phyloP scores from a whole-genome alignment of 192 early-diverging fungal genomes.

The Gigaspora rosea region DNA sequence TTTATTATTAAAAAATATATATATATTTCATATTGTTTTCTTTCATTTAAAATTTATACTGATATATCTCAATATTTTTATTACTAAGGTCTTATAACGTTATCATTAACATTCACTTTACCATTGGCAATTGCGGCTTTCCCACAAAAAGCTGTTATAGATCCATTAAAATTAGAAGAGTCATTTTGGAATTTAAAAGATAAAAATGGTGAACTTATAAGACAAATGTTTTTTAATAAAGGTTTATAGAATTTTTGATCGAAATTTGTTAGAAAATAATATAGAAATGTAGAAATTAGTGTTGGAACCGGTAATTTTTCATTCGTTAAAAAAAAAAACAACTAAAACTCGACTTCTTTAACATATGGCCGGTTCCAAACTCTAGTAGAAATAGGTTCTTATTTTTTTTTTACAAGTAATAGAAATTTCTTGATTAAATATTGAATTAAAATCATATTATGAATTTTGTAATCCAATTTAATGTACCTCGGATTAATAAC shows the following conservation, averaged over 20 bases:
- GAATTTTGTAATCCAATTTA: no score
- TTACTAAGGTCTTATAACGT: slow-evolving; percentile 55
- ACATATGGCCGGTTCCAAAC: no score
- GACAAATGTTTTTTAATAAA: slow-evolving; percentile 74
- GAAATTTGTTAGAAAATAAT: not conserved
- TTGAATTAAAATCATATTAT: no score
- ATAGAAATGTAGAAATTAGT: no score
- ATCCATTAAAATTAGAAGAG: slow-evolving; percentile 62
- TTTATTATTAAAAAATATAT: not conserved
- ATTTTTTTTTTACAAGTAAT: no score
- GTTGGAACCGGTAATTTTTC: no score
- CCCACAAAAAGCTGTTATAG: slow-evolving; percentile 68
- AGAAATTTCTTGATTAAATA: no score
- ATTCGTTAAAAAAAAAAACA: no score
- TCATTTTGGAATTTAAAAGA: slow-evolving; percentile 62
- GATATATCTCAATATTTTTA: not conserved
- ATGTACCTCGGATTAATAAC: no score
- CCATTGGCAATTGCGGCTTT: slow-evolving; percentile 79
- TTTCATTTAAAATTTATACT: no score
- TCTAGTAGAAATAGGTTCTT: no score
- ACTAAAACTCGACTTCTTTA: no score
- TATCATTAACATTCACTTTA: slow-evolving; percentile 71
- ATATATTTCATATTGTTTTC: not conserved
- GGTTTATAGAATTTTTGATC: slow-evolving; percentile 55
- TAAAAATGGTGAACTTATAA: slow-evolving; percentile 59